A percentile compares a stretch with the other conserved stretches of the same genome.
phyloP scores from a whole-genome alignment of 352 stramenopile genomes.

The Pythium monospermum region DNA sequence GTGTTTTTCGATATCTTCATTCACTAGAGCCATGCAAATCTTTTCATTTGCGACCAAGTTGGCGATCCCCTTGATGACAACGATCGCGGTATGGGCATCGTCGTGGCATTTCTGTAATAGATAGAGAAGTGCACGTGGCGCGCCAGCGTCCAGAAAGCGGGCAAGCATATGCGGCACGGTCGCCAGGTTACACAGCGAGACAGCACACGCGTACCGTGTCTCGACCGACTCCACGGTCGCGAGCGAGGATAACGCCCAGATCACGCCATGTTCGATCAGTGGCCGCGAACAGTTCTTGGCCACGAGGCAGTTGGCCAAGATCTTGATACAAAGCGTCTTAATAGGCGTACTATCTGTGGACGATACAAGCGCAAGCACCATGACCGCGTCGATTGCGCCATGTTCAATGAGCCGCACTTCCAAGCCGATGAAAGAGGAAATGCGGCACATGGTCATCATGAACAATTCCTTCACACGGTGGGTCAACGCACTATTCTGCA shows the following conservation, averaged over 20 bases:
- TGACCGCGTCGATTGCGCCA: conserved; percentile 58
- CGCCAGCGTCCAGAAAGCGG: conserved; percentile 65
- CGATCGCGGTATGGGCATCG: conserved; percentile 36
- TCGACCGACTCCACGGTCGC: conserved; percentile 50
- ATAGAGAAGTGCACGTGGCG: conserved; percentile 53
- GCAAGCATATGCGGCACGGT: conserved; percentile 47
- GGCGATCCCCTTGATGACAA: conserved; percentile 67
- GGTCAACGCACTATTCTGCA: conserved; percentile 26
- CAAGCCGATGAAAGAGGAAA: conserved; percentile 60
- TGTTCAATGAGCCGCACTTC: conserved; percentile 66
- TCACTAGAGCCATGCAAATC: conserved; percentile 63
- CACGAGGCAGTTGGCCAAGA: conserved; percentile 69
- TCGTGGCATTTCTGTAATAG: conserved; percentile 37
- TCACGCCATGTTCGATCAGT: conserved; percentile 67
- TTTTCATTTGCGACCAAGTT: conserved; percentile 78
- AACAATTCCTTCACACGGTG: conserved; percentile 61
- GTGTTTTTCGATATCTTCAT: conserved; percentile 64
- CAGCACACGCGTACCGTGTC: conserved; percentile 49
- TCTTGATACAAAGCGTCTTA: conserved; percentile 72
- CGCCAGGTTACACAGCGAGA: conserved; percentile 77
- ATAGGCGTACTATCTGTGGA: conserved; percentile 50
- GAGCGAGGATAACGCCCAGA: conserved; percentile 72
- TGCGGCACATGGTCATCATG: conserved; percentile 59
- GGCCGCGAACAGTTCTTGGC: conserved; percentile 56
- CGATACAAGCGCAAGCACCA: conserved; percentile 70